Evolutionary conservation across 2,329 filamentous ascomycete species (phyloP), one percentile per base, ranked within the genome.

Genomic region (Esteya vermicola): DNA sequence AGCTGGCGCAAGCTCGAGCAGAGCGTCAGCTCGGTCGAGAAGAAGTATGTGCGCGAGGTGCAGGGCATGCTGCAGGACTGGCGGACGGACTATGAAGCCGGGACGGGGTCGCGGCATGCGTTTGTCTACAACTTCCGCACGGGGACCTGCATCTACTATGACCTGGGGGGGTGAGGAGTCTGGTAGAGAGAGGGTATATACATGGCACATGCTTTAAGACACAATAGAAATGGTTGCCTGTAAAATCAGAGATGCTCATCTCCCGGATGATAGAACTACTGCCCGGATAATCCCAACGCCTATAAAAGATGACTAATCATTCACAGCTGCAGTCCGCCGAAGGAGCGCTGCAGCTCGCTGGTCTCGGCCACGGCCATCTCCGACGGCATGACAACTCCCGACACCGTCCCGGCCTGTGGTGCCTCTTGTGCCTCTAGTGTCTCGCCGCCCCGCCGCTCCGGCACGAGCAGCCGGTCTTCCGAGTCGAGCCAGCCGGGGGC

Each of bases 91-190:
- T 78, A 65, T 60, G 69, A 63, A 63, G 60, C 48, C 44, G 64
- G 65, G 47, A 56, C 66, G 4, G 71, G 67, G 9, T 69, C 71
- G 20, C 70, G 73, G 35, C 83, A 88, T 55, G 82, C 84, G 10
- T 93, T 93, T 59, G 72, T 95, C 39, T 94, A 93, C 60, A 94
- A 94, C 52, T 94, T 93, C 51, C 69, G 86, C 44, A 93, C 85
- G 9, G 83, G 81, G 0, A 79, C 72, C 43, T 88, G 84, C 55
- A 70, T 94, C 38, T 85, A 89, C 54, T 94, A 94, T 57, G 86
- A 94, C 59, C 60, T 95, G 33, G 64, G 63, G 23, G 59, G 55
- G n/a, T 68, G 51, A 50, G 23, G 31, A 14, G 9, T 21, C 10
- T 10, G 22, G 14, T 16, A 10, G 23, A 28, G 18, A 16, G 23